Conservation (phyloP, 2,329 filamentous ascomycete species). For the Colletotrichum destructivum region DNA sequence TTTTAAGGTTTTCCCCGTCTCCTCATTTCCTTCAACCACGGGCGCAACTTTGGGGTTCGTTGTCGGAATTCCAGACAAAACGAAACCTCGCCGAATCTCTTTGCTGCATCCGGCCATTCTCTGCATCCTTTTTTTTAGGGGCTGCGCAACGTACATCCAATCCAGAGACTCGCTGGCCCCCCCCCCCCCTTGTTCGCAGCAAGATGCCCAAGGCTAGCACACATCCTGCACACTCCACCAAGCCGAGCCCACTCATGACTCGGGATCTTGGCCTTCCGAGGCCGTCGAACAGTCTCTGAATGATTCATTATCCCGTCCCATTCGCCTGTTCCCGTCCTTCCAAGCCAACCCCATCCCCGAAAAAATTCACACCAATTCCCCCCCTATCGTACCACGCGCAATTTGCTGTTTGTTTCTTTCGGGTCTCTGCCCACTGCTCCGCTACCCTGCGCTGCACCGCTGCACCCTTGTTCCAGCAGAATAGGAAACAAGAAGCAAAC, state of each 20-base stretch:
- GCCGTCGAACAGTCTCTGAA: slow-evolving; percentile 26
- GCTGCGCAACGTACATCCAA: neutral
- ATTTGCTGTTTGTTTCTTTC: neutral
- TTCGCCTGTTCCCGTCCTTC: slow-evolving; percentile 33
- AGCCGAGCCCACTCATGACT: slow-evolving; percentile 31
- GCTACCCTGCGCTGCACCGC: slow-evolving; percentile 4
- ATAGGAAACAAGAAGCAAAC: slow-evolving; percentile 16
- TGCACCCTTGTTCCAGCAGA: slow-evolving; percentile 21
- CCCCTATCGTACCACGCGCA: slow-evolving; percentile 9
- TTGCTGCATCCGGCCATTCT: slow-evolving; percentile 25
- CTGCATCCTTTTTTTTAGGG: neutral
- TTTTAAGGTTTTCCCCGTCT: neutral
- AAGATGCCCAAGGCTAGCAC: slow-evolving; percentile 35
- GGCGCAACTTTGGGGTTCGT: neutral
- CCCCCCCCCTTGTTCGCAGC: slow-evolving; percentile 5
- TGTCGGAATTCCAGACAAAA: neutral
- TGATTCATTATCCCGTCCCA: slow-evolving; percentile 39
- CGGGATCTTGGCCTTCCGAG: slow-evolving; percentile 28
- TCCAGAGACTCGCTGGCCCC: neutral
- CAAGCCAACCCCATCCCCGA: slow-evolving; percentile 20
- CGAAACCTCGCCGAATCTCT: neutral
- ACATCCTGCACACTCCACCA: slow-evolving; percentile 17
- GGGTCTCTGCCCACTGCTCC: slow-evolving; percentile 10
- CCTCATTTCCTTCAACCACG: neutral
- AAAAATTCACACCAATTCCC: slow-evolving; percentile 11